phyloP scores from a whole-genome alignment of 2,329 filamentous ascomycete genomes.

The Zasmidium cellare region DNA sequence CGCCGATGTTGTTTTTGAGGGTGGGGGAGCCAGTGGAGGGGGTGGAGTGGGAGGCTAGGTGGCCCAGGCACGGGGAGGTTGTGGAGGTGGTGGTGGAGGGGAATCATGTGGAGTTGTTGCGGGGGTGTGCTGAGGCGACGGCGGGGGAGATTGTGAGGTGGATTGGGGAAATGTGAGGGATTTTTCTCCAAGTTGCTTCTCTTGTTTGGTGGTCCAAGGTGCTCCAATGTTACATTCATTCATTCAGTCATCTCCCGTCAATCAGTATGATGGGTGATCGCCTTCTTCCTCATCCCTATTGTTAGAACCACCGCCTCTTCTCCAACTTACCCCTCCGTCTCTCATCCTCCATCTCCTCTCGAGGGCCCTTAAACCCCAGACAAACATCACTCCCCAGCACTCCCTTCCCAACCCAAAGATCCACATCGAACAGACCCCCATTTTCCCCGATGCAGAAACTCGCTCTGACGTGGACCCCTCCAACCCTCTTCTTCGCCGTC shows the following conservation, averaged over 20 bases:
- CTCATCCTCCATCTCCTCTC: constrained; percentile 44
- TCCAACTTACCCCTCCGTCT: constrained; percentile 46
- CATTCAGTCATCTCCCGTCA: too few relatives aligned
- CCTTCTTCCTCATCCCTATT: too few relatives aligned
- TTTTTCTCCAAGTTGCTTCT: too few relatives aligned
- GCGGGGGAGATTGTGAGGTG: not conserved
- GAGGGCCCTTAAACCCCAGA: constrained; percentile 43
- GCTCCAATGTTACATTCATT: too few relatives aligned
- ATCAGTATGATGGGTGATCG: too few relatives aligned
- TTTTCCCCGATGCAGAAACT: constrained; percentile 45
- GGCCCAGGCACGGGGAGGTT: not conserved
- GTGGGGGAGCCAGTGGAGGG: not conserved
- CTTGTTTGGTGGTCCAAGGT: too few relatives aligned
- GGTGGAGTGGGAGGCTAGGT: not conserved
- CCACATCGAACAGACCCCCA: constrained; percentile 48
- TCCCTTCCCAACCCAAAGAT: constrained; percentile 41
- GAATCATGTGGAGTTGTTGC: not conserved
- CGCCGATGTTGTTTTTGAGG: not conserved
- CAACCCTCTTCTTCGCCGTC: constrained; percentile 39
- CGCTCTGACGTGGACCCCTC: constrained; percentile 46
- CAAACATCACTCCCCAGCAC: constrained; percentile 37
- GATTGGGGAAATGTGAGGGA: not conserved
- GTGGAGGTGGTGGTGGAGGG: not conserved
- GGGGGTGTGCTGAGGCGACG: not conserved
- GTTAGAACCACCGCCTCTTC: constrained; percentile 46